Evolutionary conservation across 345 rosid genomes (phyloP).

Genomic region (Excoecaria cochinchinensis): DNA sequence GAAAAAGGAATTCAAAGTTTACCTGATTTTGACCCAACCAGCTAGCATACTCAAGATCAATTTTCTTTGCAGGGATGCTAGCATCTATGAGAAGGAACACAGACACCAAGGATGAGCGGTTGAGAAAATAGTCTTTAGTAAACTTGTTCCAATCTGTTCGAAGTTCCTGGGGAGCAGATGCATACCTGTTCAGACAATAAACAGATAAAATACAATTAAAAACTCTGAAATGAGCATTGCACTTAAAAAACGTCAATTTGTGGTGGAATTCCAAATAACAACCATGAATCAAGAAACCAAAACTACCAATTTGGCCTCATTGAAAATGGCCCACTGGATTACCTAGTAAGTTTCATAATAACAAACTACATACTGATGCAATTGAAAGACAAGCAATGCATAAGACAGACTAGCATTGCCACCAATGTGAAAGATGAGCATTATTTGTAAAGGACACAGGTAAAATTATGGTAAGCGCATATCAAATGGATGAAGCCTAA

Average conservation of each 20-base stretch:
- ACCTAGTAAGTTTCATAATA: not conserved
- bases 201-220: conserved; percentile 2
- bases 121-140: conserved; percentile 82
- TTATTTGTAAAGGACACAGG: not conserved
- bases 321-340: not conserved
- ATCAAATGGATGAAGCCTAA: not conserved
- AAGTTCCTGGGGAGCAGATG: conserved; percentile 85
- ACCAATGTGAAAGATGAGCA: not conserved
- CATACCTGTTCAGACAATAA: conserved; percentile 52
- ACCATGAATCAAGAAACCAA: not conserved
- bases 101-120: conserved; percentile 75
- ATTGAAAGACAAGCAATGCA: not conserved
- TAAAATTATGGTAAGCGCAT: not conserved
- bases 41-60: conserved; percentile 92
- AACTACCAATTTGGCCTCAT: not conserved
- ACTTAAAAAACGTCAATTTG: not conserved
- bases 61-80: conserved; percentile 81
- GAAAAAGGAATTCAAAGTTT: not conserved
- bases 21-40: conserved; percentile 99
- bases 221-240: not conserved
- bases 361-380: not conserved
- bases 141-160: conserved; percentile 78
- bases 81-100: conserved; percentile 94
- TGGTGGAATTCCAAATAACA: not conserved
- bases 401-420: not conserved